Base-by-base conservation (phyloP, 208 protist genomes). In the Acanthamoeba royreba region DNA sequence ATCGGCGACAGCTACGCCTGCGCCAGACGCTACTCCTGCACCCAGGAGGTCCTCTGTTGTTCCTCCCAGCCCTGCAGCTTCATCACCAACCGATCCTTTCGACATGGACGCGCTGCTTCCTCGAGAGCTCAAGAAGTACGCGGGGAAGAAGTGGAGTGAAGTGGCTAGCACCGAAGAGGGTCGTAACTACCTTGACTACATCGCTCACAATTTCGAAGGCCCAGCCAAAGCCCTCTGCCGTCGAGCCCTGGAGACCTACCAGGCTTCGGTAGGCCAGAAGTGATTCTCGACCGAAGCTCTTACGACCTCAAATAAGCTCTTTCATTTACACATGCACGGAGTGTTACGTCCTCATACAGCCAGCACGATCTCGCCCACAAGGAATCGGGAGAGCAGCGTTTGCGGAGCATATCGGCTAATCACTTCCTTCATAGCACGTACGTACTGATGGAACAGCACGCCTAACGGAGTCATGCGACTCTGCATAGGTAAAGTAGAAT, bases 81-180 rank as follows among this genome's bases (percentile, higher is more conserved):
- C n/a, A n/a, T n/a, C n/a, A n/a, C n/a, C n/a, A n/a, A n/a, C n/a
- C n/a, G 63, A 74, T 4, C 43, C 61, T 13, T 58, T 94, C 31
- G 93, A 95, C 45, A 31, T 93, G 38, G 93, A 95, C 55, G 52
- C 43, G 42, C 0, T 93, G 19, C 79, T 95, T 46, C 93, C 93
- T 72, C 47, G 45, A 38, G 46, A 93, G 58, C 49, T 95, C 8
- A 95, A 93, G 52, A 93, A 91, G 58, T 95, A 58, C 49, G 52
- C 28, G n/a, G 93, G 93, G 33, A 95, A 93, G 74, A 86, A 69
- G 28, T 95, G 93, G 93, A 95, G 88, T 79, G 72, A 95, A 13
- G 33, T 93, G 8, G 58, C 93, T 13, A 81, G 52, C 13, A 86
- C 92, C 58, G 81, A 81, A 69, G 89, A 88, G 49, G 93, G 93